Evolutionary conservation across 2,329 filamentous ascomycete genomes (phyloP).

Genomic region (Niveomyces coronatus): DNA sequence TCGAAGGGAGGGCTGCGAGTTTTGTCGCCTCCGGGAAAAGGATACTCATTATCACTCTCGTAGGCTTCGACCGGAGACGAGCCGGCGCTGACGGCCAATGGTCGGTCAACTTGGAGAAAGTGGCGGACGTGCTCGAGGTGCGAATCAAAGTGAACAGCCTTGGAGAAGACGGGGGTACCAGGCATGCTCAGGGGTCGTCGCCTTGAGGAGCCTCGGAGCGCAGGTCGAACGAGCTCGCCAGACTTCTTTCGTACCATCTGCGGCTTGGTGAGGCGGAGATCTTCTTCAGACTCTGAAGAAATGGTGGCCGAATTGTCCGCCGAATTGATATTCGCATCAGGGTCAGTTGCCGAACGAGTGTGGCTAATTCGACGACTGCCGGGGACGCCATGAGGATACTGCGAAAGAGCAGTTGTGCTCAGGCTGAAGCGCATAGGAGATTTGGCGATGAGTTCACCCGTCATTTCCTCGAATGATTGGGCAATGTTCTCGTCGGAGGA

Average conservation of each 20-base stretch:
- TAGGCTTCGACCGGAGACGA: conserved; percentile 85
- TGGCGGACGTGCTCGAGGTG: conserved; percentile 93
- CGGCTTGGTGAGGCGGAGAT: conserved; percentile 59
- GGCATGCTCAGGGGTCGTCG: conserved; percentile 92
- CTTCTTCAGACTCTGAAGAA: conserved; percentile 53
- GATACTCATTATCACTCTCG: conserved; percentile 81
- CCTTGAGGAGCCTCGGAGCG: conserved; percentile 68
- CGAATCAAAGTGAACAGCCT: conserved; percentile 97
- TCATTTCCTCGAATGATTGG: conserved; percentile 13
- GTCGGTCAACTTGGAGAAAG: conserved; percentile 87
- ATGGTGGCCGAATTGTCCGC: conserved; percentile 37
- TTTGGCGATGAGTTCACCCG: conserved; percentile 6
- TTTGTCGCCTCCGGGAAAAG: conserved; percentile 53
- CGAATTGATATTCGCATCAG: conserved; percentile 36
- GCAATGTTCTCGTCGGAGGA: conserved; percentile 48
- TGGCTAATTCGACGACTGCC: conserved; percentile 29
- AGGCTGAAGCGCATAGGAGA: conserved; percentile 33
- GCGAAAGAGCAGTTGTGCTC: conserved; percentile 35
- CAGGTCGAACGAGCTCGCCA: conserved; percentile 88
- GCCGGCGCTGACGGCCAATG: conserved; percentile 89
- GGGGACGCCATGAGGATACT: conserved; percentile 25
- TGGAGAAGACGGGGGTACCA: conserved; percentile 88
- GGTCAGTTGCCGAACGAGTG: conserved; percentile 47
- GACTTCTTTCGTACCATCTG: conserved; percentile 97
- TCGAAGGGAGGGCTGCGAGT: conserved; percentile 49